Percentiles rank a stretch among this genome's conserved stretches.
These are phyloP conservation scores for Colletotrichum sp. DNA, from an alignment of 2,329 filamentous ascomycete species.

Conservation along the genomic window DNA sequence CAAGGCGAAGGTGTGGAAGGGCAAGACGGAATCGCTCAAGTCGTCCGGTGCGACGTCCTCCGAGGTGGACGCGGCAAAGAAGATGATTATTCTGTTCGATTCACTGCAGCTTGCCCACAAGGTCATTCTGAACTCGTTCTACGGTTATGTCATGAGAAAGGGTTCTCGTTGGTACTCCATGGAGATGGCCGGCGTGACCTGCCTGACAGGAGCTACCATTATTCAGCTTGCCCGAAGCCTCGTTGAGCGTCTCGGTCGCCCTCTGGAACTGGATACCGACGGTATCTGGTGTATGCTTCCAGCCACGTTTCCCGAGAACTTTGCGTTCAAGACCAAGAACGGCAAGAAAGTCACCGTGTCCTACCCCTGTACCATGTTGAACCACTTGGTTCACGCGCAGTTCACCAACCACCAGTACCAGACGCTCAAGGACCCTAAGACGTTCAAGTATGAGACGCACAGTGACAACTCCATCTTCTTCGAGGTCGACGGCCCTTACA, in stretches of 20 bases:
- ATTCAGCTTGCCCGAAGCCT: slow-evolving; percentile 95
- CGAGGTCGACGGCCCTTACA: slow-evolving; percentile 97
- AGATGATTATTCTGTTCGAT: slow-evolving; percentile 97
- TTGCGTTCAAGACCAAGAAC: slow-evolving; percentile 90
- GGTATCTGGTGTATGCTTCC: slow-evolving; percentile 99
- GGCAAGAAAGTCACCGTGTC: slow-evolving; percentile 97
- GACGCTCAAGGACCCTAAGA: slow-evolving; percentile 78
- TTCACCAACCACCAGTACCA: slow-evolving; percentile 99
- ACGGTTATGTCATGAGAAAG: slow-evolving; percentile 99
- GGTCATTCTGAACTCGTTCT: slow-evolving; percentile 98
- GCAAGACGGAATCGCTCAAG: slow-evolving; percentile 88
- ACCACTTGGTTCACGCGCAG: slow-evolving; percentile 90
- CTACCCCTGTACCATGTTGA: slow-evolving; percentile 98
- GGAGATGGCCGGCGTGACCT: slow-evolving; percentile 99
- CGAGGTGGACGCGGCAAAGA: slow-evolving; percentile 94
- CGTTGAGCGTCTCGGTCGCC: slow-evolving; percentile 90
- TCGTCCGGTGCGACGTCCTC: slow-evolving; percentile 74
- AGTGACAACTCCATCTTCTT: slow-evolving; percentile 99
- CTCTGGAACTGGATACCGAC: slow-evolving; percentile 94
- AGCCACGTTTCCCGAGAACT: slow-evolving; percentile 95
- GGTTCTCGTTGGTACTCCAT: slow-evolving; percentile 98
- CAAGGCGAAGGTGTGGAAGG: slow-evolving; percentile 98
- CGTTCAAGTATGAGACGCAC: slow-evolving; percentile 92
- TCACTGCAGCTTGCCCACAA: slow-evolving; percentile 97
- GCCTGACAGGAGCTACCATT: slow-evolving; percentile 92